These are phyloP conservation scores for Davidsoniella australis DNA, from an alignment of 2,329 filamentous ascomycete species.

Conservation along the genomic window DNA sequence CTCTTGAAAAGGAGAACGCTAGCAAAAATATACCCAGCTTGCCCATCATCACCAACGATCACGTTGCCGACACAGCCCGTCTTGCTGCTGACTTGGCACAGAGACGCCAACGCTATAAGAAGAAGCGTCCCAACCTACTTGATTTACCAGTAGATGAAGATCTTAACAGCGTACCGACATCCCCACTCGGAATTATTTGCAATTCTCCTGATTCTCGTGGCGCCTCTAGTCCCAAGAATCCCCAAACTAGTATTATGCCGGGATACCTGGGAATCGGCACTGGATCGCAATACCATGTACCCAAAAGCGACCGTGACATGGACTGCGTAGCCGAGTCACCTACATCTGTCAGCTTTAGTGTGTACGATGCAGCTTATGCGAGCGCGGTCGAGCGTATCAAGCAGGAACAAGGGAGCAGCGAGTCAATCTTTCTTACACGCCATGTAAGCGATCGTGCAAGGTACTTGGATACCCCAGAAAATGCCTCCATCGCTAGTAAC, in stretches of 20 bases:
- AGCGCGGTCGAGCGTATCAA: too few relatives aligned
- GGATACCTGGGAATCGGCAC: conserved; percentile 64
- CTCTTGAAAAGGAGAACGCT: neutral
- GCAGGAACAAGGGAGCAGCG: too few relatives aligned
- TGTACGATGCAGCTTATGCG: conserved; percentile 44
- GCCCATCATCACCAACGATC: conserved; percentile 10
- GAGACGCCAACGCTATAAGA: conserved; percentile 4
- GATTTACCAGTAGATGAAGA: conserved; percentile 20
- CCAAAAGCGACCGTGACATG: conserved; percentile 28
- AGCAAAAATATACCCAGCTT: neutral
- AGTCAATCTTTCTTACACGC: too few relatives aligned
- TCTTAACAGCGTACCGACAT: neutral
- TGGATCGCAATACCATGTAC: conserved; percentile 22
- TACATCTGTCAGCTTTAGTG: conserved; percentile 64
- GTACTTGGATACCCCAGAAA: too few relatives aligned
- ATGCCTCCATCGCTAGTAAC: too few relatives aligned
- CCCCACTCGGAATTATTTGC: too few relatives aligned
- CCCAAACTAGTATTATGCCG: conserved; percentile 20
- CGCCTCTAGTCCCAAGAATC: too few relatives aligned
- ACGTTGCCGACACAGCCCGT: conserved; percentile 6
- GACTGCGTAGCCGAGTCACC: conserved; percentile 48
- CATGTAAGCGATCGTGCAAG: too few relatives aligned
- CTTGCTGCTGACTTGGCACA: conserved; percentile 7
- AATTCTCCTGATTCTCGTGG: too few relatives aligned
- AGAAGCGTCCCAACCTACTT: conserved; percentile 9